Evolutionary conservation across 169 alveolate genomes (phyloP).

Genomic region (Plasmodium relictum): DNA sequence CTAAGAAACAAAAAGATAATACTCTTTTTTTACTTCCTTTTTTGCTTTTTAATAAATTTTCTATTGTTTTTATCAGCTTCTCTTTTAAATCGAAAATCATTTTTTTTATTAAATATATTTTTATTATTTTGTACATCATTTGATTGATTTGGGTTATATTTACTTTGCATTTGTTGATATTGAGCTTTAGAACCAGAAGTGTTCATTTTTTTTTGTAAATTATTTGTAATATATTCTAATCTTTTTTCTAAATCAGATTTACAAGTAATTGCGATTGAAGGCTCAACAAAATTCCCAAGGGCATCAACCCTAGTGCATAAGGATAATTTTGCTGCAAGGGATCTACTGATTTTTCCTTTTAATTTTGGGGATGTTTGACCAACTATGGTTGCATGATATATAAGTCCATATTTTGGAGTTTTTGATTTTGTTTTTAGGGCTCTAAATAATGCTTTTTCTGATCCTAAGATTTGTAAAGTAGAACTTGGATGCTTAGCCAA

Average conservation of each 20-base stretch:
- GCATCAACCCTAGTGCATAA: constrained; percentile 99
- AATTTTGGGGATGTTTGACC: constrained; percentile 98
- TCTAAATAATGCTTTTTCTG: constrained; percentile 99
- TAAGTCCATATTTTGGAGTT: constrained; percentile 99
- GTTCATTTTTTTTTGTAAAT: constrained; percentile 24
- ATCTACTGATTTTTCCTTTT: constrained; percentile 98
- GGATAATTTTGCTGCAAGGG: constrained; percentile 99
- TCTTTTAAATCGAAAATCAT: constrained; percentile 39
- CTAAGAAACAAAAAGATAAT: too few relatives aligned
- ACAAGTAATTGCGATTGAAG: constrained; percentile 94
- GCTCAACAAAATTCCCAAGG: constrained; percentile 94
- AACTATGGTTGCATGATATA: constrained; percentile 98
- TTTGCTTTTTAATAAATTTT: constrained; percentile 74
- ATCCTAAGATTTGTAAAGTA: constrained; percentile 99
- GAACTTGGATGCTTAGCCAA: constrained; percentile 99
- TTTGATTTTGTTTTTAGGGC: constrained; percentile 98
- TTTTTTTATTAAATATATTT: constrained; percentile 28
- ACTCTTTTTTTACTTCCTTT: constrained; percentile 39
- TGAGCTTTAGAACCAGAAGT: constrained; percentile 22
- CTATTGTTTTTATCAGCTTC: constrained; percentile 49
- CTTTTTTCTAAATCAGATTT: constrained; percentile 94
- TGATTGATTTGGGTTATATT: constrained; percentile 61
- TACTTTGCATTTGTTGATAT: constrained; percentile 33
- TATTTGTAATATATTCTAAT: constrained; percentile 79
- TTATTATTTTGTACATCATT: constrained; percentile 31